Evolutionary conservation across 352 stramenopile genomes (phyloP).

Genomic region (Globisporangium irregulare): DNA sequence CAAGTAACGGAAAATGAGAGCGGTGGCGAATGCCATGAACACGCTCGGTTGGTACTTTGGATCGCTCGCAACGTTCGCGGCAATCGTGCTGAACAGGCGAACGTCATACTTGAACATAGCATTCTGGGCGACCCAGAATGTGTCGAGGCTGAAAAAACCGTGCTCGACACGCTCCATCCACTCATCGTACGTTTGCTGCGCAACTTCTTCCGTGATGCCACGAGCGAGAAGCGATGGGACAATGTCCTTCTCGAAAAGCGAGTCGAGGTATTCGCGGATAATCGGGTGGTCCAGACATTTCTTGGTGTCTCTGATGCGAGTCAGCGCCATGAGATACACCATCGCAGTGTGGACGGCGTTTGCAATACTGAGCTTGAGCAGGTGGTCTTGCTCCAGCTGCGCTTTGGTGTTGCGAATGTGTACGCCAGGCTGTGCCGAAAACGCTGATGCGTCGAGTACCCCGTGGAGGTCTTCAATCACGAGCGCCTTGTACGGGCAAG

Average conservation of each 20-base stretch:
- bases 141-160: slow-evolving; percentile 87
- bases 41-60: slow-evolving; percentile 28
- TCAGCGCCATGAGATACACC: slow-evolving; percentile 74
- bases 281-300: slow-evolving; percentile 26
- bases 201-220: slow-evolving; percentile 27
- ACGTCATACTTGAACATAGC: slow-evolving; percentile 51
- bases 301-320: slow-evolving; percentile 34
- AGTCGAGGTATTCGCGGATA: slow-evolving; percentile 75
- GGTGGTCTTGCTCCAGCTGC: slow-evolving; percentile 75
- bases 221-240: slow-evolving; percentile 37
- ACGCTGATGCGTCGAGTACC: slow-evolving; percentile 27
- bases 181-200: slow-evolving; percentile 61
- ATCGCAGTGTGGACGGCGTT: slow-evolving; percentile 92
- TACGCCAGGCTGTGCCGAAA: slow-evolving; percentile 43
- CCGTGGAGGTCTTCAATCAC: slow-evolving; percentile 61
- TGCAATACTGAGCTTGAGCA: slow-evolving; percentile 89
- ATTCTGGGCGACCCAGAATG: slow-evolving; percentile 93
- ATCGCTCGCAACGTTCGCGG: slow-evolving; percentile 20
- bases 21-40: slow-evolving; percentile 52
- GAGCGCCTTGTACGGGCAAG: slow-evolving; percentile 56
- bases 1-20: slow-evolving; percentile 44
- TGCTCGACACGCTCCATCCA: slow-evolving; percentile 87
- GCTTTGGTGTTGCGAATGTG: slow-evolving; percentile 34
- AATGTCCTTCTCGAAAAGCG: slow-evolving; percentile 83
- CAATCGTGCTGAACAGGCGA: slow-evolving; percentile 37